Base-by-base conservation (phyloP, 2,329 filamentous ascomycete species). In the Pseudocercospora pini-densiflorae region DNA sequence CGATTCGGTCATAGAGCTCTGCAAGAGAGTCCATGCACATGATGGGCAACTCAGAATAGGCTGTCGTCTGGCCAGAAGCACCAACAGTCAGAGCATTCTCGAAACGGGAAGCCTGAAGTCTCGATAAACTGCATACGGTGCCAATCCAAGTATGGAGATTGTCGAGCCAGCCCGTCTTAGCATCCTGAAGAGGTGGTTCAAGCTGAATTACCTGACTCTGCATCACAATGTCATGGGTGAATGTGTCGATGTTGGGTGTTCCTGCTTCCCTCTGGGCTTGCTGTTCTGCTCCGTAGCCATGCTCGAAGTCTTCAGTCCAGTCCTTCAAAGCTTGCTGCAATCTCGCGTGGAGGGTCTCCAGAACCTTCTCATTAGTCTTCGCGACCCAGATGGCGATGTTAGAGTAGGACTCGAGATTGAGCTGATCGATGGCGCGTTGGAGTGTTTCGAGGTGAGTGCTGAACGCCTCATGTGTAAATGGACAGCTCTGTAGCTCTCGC, bases 121-220 rank as follows among this genome's bases (percentile, higher is more conserved):
- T 96, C 68, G 92, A 91, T 51, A 98, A 85, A 73, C 95, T 94
- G 82, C 95, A 98, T 53, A 97, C 90, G 65, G 96, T 87, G 45
- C 92, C 94, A 40, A 99, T 87, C 95, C 95, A 99, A 36, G 93
- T 88, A 73, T 98, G 94, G 47, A 99, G 85, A 72, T 97, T 94
- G 19, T 90, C 85, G 76, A 97, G 92, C 95, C 96, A 99, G 76
- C 91, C 94, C 12, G 94, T 94, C 71, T 94, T 89, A 16, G 95
- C 94, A 77, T 90, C 95, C 77, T 97, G 93, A 60, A 98, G 84
- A 5, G 95, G 95, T 3, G 95, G 96, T 61, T 97, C 95, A 27
- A 99, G 87, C 76, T 97, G 97, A 72, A 99, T 97, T 71, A 97
- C 91, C 79, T 99, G 95, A 74, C 98, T 98, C 33, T 92, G 92